phyloP scores from a whole-genome alignment of 2,329 filamentous ascomycete genomes.

The Sphaerulina vaccinii region DNA sequence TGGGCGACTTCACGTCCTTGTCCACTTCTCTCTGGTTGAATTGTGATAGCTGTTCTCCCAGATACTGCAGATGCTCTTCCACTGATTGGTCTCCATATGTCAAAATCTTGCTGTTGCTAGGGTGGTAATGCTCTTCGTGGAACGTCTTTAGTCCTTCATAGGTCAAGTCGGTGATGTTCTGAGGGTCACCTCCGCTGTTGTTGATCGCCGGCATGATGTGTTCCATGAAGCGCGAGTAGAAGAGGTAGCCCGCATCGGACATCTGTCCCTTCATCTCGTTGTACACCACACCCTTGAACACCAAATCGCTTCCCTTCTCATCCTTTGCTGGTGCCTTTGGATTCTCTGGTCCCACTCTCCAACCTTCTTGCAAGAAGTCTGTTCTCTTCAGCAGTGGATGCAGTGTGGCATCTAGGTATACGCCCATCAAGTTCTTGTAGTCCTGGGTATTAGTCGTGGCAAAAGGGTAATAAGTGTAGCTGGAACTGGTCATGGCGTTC shows the following conservation, averaged over 20 bases:
- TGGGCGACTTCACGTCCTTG: conserved; percentile 71
- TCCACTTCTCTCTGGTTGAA: conserved; percentile 73
- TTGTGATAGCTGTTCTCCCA: conserved; percentile 69
- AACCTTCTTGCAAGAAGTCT: conserved; percentile 95
- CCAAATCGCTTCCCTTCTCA: conserved; percentile 58
- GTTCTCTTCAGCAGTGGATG: conserved; percentile 84
- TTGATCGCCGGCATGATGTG: conserved; percentile 91
- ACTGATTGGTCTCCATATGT: conserved; percentile 94
- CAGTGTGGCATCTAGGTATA: conserved; percentile 92
- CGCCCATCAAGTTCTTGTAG: conserved; percentile 92
- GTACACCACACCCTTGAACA: conserved; percentile 98
- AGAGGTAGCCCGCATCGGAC: conserved; percentile 94
- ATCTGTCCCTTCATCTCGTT: conserved; percentile 99
- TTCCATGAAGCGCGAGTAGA: conserved; percentile 93
- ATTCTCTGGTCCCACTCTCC: conserved; percentile 93
- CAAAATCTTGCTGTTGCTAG: conserved; percentile 92
- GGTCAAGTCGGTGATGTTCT: conserved; percentile 93
- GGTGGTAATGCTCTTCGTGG: conserved; percentile 91
- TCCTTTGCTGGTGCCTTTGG: conserved; percentile 52
- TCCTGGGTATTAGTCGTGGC: conserved; percentile 95
- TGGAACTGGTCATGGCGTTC: conserved; percentile 96
- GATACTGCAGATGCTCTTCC: conserved; percentile 72
- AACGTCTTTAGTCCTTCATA: conserved; percentile 86
- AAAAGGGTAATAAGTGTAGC: conserved; percentile 97
- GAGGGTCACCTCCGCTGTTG: conserved; percentile 94